phyloP scores from a whole-genome alignment of 495 filamentous ascomycete genomes.

The Xanthoparmelia taractica region DNA sequence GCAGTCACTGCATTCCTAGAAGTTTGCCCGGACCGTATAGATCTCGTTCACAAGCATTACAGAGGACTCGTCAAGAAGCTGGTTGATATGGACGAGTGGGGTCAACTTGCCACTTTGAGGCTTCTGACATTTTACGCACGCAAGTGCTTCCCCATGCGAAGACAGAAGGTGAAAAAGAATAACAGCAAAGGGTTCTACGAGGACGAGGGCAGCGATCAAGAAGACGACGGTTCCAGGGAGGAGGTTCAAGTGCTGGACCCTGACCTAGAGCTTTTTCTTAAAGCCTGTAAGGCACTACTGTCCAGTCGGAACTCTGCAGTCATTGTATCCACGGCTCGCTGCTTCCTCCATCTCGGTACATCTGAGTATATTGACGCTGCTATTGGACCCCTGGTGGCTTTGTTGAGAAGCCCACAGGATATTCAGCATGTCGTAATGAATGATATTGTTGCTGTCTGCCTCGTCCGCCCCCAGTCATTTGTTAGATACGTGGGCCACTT shows the following conservation, averaged over 20 bases:
- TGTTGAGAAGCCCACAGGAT: constrained; percentile 75
- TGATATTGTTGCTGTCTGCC: constrained; percentile 85
- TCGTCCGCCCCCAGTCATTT: constrained; percentile 65
- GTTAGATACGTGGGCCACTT: constrained; percentile 81
- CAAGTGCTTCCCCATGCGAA: constrained; percentile 76
- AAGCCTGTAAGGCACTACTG: constrained; percentile 70
- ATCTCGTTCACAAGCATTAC: constrained; percentile 86
- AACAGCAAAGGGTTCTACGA: constrained; percentile 71
- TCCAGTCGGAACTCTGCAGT: constrained; percentile 91
- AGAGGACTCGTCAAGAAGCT: constrained; percentile 75
- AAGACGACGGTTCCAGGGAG: constrained; percentile 43
- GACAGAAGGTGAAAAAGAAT: constrained; percentile 43
- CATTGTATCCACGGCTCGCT: constrained; percentile 76
- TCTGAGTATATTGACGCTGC: constrained; percentile 59
- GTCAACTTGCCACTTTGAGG: constrained; percentile 72
- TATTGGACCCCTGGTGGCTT: constrained; percentile 75
- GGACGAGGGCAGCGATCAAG: constrained; percentile 47
- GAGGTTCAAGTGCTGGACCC: constrained; percentile 61
- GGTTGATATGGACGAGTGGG: constrained; percentile 99
- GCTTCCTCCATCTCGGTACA: constrained; percentile 75
- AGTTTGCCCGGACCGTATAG: constrained; percentile 76
- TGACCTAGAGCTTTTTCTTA: constrained; percentile 76
- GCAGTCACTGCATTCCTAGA: constrained; percentile 85
- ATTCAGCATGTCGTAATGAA: constrained; percentile 82
- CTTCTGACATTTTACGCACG: constrained; percentile 78